Percentiles rank a stretch among this genome's conserved stretches.
Evolutionary conservation across 2,329 filamentous ascomycete species (phyloP).

Genomic region (Curvularia sp.): DNA sequence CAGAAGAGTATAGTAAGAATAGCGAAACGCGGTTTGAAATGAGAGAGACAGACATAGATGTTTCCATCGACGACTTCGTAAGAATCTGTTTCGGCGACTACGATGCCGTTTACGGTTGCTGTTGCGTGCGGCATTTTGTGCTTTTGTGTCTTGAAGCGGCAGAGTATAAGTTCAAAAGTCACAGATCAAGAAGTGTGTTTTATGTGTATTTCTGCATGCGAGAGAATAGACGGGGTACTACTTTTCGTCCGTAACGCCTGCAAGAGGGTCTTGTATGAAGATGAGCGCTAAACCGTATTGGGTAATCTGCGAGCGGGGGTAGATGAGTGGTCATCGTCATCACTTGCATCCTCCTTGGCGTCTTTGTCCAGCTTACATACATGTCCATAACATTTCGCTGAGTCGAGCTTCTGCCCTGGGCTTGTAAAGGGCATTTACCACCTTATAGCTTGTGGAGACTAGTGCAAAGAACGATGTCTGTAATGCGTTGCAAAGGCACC

Average conservation of each 20-base stretch:
- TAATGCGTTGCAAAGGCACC: not conserved
- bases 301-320: constrained; percentile 18
- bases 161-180: not conserved
- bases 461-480: not conserved
- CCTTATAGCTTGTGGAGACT: not conserved
- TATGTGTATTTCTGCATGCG: not conserved
- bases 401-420: no score
- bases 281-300: constrained; percentile 19
- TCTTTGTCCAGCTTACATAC: not conserved
- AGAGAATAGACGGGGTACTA: not conserved
- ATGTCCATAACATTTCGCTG: not conserved
- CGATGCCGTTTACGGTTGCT: constrained; percentile 59
- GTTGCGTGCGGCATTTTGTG: constrained; percentile 48
- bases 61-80: constrained; percentile 67
- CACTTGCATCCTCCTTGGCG: not conserved
- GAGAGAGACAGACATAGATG: constrained; percentile 55
- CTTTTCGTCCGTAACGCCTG: not conserved
- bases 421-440: not conserved
- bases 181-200: not conserved
- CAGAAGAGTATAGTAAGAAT: no score
- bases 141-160: not conserved
- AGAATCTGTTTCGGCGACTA: constrained; percentile 59
- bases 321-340: constrained; percentile 18
- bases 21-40: no score
- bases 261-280: not conserved